Base-by-base conservation (phyloP, 257 asterid genomes). In the Cruciata laevipes region DNA sequence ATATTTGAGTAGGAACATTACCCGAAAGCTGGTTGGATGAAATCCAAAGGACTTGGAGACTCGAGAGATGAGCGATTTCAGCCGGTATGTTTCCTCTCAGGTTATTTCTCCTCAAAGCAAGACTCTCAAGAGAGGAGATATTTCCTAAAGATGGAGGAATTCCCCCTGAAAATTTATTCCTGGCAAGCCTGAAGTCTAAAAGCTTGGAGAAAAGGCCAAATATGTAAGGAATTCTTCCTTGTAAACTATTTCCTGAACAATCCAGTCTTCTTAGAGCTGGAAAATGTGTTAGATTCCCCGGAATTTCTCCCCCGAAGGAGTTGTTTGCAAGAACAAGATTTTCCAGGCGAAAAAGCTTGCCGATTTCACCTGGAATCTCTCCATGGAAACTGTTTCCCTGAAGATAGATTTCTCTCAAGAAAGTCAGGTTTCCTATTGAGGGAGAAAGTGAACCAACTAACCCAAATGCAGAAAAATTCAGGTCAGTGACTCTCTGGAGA, bases 141-240 rank as follows among this genome's bases (percentile, higher is more conserved):
- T 70, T 70, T 21, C 69, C 74, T 51, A 70, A 49, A 70, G 74
- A 31, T 12, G 75, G 33, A 21, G 75, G 70, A 55, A 71, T 71
- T 17, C 49, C 23, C 7, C 75, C 75, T 14, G 58, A 33, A n/a
- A 71, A 38, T 16, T 71, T 56, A 65, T 71, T 71, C 60, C 70
- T 65, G 65, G 65, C 35, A 52, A 71, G 69, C 32, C 49, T 53
- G 7, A 71, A 49, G 1, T 37, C 65, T 37, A 23, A 24, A 4
- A 71, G 74, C 56, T 71, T 63, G 40, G 69, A 35, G 9, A 71
- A 17, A 35, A 23, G 30, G 63, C 53, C n/a, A 23, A 61, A 51
- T 7, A 35, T 62, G 32, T 49, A n/a, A n/a, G 37, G 63, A 6
- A 70, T 61, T 63, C 40, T 37, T 31, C 70, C 75, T 18, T 6